Evolutionary conservation across 345 rosid species (phyloP).

Genomic region (Ceriops tagal): DNA sequence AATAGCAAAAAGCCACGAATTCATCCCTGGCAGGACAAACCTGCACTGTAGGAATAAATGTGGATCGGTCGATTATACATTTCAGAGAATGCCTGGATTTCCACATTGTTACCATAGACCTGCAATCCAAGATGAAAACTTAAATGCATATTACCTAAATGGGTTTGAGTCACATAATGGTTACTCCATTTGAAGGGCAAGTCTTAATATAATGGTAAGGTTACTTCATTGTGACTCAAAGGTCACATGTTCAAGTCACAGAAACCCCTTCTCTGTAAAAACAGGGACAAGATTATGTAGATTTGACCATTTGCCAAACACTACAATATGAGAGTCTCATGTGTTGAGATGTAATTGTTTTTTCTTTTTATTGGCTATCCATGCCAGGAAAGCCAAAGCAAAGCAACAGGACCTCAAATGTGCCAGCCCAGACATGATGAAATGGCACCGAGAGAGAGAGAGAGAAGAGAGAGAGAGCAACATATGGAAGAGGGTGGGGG

Average conservation of each 20-base stretch:
- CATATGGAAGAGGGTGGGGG: too few species aligned
- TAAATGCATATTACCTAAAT: neutral
- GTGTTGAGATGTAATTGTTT: too few species aligned
- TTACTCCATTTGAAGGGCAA: neutral
- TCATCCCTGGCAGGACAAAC: slow-evolving; percentile 31
- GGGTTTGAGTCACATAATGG: neutral
- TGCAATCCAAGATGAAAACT: slow-evolving; percentile 27
- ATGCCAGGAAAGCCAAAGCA: too few species aligned
- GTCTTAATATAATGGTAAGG: neutral
- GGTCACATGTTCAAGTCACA: too few species aligned
- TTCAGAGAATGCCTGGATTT: slow-evolving; percentile 94
- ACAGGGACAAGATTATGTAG: too few species aligned
- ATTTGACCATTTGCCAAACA: too few species aligned
- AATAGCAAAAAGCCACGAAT: neutral
- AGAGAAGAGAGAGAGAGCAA: too few species aligned
- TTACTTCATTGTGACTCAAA: neutral
- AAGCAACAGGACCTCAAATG: too few species aligned
- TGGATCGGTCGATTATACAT: slow-evolving; percentile 98
- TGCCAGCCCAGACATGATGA: neutral
- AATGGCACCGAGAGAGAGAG: neutral
- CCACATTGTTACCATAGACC: slow-evolving; percentile 97
- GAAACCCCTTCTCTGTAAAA: too few species aligned
- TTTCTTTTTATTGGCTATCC: too few species aligned
- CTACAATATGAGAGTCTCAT: too few species aligned
- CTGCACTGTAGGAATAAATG: slow-evolving; percentile 87